These are phyloP conservation scores for Elongisporangium prolatum DNA, from an alignment of 352 stramenopile genomes.

Conservation along the genomic window DNA sequence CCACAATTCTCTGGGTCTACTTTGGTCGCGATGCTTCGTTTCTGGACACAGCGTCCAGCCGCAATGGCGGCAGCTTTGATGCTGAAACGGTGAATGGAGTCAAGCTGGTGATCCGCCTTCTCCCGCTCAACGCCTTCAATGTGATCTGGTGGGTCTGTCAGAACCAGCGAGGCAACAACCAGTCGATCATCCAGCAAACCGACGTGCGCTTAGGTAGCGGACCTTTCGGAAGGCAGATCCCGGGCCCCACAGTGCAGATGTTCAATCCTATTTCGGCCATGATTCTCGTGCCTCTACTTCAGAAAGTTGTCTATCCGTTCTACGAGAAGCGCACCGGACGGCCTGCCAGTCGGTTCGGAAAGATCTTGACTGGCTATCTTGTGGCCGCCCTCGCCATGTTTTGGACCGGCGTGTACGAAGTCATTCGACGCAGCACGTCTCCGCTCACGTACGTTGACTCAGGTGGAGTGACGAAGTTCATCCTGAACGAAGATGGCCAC, in stretches of 20 bases:
- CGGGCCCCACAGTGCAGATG: slow-evolving; percentile 40
- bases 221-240: slow-evolving; percentile 29
- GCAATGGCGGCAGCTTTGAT: slow-evolving; percentile 32
- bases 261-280: slow-evolving; percentile 38
- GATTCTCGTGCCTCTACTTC: slow-evolving; percentile 29
- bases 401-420: slow-evolving; percentile 31
- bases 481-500: slow-evolving; percentile 27
- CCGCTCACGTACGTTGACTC: slow-evolving; percentile 16
- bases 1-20: slow-evolving; percentile 42
- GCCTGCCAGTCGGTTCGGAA: slow-evolving; percentile 30
- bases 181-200: slow-evolving; percentile 59
- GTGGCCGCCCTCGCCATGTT: slow-evolving; percentile 33
- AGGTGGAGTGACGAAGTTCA: slow-evolving; percentile 13
- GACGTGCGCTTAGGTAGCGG: slow-evolving; percentile 37
- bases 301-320: slow-evolving; percentile 32
- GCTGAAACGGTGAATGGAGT: slow-evolving; percentile 35
- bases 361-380: slow-evolving; percentile 26
- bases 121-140: slow-evolving; percentile 48
- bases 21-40: slow-evolving; percentile 42
- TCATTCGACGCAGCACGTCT: slow-evolving; percentile 20
- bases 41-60: slow-evolving; percentile 33
- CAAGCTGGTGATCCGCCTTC: slow-evolving; percentile 44
- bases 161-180: slow-evolving; percentile 63
- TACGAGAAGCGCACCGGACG: slow-evolving; percentile 36
- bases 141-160: slow-evolving; percentile 55